These are phyloP conservation scores for Monilinia aucupariae DNA, from an alignment of 2,329 filamentous ascomycete genomes.

Conservation along the genomic window DNA sequence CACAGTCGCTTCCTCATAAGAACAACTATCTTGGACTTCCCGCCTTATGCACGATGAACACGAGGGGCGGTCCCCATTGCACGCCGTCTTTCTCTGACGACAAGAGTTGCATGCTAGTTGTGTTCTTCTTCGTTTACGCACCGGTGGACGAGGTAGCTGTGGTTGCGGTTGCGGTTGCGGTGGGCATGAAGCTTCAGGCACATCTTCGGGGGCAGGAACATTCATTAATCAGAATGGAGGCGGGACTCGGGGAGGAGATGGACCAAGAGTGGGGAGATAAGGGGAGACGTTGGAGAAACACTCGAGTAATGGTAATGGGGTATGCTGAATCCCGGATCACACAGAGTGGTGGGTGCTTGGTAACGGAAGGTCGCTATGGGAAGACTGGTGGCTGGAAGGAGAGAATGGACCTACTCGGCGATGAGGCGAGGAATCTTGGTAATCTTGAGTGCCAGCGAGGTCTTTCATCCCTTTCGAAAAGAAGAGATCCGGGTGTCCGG, in stretches of 20 bases:
- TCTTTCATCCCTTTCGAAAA: neutral
- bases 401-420: neutral
- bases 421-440: too few relatives aligned
- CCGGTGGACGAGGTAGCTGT: neutral
- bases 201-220: neutral
- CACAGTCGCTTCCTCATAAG: constrained; percentile 18
- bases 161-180: neutral
- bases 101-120: constrained; percentile 21
- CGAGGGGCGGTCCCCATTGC: constrained; percentile 18
- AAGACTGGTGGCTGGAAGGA: too few relatives aligned
- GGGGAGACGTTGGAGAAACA: neutral
- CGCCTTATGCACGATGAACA: constrained; percentile 18
- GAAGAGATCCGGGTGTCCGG: neutral
- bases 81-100: constrained; percentile 20
- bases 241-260: neutral
- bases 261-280: neutral
- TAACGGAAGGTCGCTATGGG: neutral
- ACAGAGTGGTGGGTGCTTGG: neutral
- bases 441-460: neutral
- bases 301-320: neutral
- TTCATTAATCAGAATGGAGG: neutral
- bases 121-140: constrained; percentile 20
- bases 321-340: neutral
- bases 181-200: neutral
- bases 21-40: constrained; percentile 14